A percentile compares a stretch with the other conserved stretches of the same genome.
These are phyloP conservation scores for Fusarium coicis DNA, from an alignment of 2,329 filamentous ascomycete genomes.

Conservation along the genomic window DNA sequence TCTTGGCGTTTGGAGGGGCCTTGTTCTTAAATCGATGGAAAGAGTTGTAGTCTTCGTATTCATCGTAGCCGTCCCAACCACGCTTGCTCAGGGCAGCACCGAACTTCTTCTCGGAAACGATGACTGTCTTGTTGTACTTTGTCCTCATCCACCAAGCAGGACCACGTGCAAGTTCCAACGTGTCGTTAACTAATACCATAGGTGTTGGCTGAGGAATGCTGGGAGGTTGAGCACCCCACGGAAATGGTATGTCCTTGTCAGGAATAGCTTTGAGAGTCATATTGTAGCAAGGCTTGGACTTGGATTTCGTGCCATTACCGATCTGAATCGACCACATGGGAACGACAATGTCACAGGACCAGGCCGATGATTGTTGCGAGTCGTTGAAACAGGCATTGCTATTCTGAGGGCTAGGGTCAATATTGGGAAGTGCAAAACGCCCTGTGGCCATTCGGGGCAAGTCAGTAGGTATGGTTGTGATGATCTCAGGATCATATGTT, in stretches of 20 bases:
- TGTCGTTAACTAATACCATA: conserved; percentile 63
- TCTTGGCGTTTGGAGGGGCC: conserved; percentile 44
- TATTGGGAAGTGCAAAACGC: conserved; percentile 64
- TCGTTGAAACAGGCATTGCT: conserved; percentile 68
- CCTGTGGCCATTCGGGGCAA: conserved; percentile 66
- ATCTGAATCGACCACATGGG: conserved; percentile 59
- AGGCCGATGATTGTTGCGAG: conserved; percentile 65
- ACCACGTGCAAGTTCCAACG: conserved; percentile 58
- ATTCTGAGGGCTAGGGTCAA: conserved; percentile 57
- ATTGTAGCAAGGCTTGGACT: conserved; percentile 53
- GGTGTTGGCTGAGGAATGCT: conserved; percentile 51
- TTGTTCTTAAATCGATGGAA: conserved; percentile 35
- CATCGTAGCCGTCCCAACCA: conserved; percentile 34
- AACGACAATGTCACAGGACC: conserved; percentile 68
- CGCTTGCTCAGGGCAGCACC: conserved; percentile 45
- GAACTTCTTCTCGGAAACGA: conserved; percentile 58
- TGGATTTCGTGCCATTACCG: conserved; percentile 28
- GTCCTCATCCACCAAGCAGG: conserved; percentile 66
- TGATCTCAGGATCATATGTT: conserved; percentile 60
- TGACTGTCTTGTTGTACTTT: conserved; percentile 66
- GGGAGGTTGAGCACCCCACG: conserved; percentile 67
- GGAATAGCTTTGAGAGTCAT: conserved; percentile 51
- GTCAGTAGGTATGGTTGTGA: conserved; percentile 61
- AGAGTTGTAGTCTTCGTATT: conserved; percentile 25
- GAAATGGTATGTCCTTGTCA: conserved; percentile 50